Percentiles rank a stretch among this genome's conserved stretches.
Evolutionary conservation across 2,329 filamentous ascomycete genomes (phyloP).

Genomic region (Piedraia hortae): DNA sequence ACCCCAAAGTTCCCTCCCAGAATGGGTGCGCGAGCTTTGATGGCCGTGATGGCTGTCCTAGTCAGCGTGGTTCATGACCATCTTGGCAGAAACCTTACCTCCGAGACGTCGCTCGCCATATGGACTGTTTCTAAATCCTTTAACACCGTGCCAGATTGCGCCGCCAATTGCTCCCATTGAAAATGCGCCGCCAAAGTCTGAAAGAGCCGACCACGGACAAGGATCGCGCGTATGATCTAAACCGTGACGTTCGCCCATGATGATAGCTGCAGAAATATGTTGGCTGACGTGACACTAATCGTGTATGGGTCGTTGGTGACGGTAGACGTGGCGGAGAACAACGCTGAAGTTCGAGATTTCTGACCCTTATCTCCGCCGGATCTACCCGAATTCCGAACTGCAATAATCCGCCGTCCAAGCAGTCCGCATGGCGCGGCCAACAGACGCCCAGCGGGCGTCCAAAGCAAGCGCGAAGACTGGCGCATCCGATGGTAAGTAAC

Average conservation of each 20-base stretch:
- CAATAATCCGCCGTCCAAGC: no score
- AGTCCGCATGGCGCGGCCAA: no score
- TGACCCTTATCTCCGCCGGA: conserved; percentile 4
- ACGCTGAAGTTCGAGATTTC: conserved; percentile 11
- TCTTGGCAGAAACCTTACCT: conserved; percentile 14
- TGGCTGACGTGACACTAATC: conserved; percentile 4
- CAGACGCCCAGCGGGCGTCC: no score
- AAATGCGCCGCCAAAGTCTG: conserved; percentile 93
- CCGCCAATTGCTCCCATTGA: conserved; percentile 41
- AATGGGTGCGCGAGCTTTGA: conserved; percentile 90
- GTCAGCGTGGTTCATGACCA: not conserved
- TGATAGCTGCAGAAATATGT: not conserved
- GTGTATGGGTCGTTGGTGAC: conserved; percentile 4
- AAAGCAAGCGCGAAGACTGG: conserved; percentile 1
- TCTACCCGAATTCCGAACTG: no score
- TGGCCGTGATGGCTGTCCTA: conserved; percentile 47
- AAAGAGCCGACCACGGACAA: conserved; percentile 86
- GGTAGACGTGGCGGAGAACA: conserved; percentile 3
- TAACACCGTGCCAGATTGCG: conserved; percentile 88
- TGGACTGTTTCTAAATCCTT: conserved; percentile 28
- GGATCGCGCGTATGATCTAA: conserved; percentile 93
- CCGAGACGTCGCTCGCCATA: conserved; percentile 90
- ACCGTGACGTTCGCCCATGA: conserved; percentile 9
- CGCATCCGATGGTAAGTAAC: conserved; percentile 11
- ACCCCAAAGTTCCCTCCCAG: conserved; percentile 94